phyloP scores from a whole-genome alignment of 176 grass and related monocot genomes.

The Canna indica region DNA sequence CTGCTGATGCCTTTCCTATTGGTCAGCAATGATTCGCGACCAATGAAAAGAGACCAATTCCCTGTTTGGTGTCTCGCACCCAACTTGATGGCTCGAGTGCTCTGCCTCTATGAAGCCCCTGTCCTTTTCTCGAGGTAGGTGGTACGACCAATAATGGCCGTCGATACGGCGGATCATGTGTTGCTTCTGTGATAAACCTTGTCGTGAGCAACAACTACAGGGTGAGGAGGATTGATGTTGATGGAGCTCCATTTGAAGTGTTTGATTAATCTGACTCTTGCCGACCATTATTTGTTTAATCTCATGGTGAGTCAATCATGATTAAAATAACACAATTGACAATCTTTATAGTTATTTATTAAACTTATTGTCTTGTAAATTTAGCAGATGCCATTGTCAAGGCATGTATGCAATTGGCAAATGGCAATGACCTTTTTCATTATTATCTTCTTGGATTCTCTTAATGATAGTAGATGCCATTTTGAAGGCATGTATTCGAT shows the following conservation, averaged over 20 bases:
- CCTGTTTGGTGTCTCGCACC: not conserved
- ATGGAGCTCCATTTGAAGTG: not conserved
- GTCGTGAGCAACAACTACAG: not conserved
- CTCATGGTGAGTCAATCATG: not conserved
- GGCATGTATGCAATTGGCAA: no score
- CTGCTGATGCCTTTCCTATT: not conserved
- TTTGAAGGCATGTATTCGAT: no score
- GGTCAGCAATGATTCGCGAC: not conserved
- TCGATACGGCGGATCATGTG: not conserved
- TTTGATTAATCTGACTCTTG: not conserved
- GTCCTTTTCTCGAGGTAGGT: not conserved
- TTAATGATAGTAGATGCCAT: no score
- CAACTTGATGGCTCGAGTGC: not conserved
- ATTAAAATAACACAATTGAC: not conserved
- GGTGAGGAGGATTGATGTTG: not conserved
- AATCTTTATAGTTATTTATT: not conserved
- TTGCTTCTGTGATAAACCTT: not conserved
- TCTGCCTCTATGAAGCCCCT: not conserved
- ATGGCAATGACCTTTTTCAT: no score
- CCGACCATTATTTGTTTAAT: not conserved
- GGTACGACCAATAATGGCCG: not conserved
- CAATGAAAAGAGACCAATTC: not conserved
- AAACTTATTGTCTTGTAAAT: no score
- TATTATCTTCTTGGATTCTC: no score
- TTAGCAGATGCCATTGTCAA: no score